Base-by-base conservation (phyloP, 306 rosid species). In the Chamaecrista fasciculata region DNA sequence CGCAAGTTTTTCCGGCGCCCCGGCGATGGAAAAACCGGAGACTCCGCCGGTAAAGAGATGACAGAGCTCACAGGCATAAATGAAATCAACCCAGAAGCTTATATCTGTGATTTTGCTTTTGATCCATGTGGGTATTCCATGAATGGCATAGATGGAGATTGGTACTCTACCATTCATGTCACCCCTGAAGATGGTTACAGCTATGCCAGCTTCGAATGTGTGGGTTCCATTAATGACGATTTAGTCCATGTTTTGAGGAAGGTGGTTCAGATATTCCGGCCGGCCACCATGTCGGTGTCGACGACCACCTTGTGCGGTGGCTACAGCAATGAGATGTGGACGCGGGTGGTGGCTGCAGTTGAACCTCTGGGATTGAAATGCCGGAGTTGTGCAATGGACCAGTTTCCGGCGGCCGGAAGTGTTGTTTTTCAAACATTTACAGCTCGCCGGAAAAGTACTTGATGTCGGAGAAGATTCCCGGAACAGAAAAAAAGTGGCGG, bases 101-200 rank as follows among this genome's bases (percentile, higher is more conserved):
- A 86, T 11, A 59, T 91, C 18, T 88, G 97, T 66, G 97, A 91
- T 47, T 91, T 77, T 40, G 89, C 89, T 0, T 91, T 91, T 73
- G 89, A 88, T 24, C 97, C 97, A 0, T 91, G 97, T 24, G 97
- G 97, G 0, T 91, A 91, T 77, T 91, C 97, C 21, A 91, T 91
- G 97, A 91, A 91, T 56, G 85, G 92, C 2, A 69, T 91, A 48
- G 86, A 86, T 6, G 85, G 84, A 1, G 87, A 83, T 39, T 84
- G 89, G 73, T 89, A 91, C 75, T 91, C 97, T 16, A 91, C 97
- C 8, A 88, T 91, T 67, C 97, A 91, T 56, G 96, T 91, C 0
- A 91, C 97, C 0, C 97, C 97, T 0, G 97, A 91, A 40, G 96
- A 91, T 18, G 97, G 97, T 37, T 91, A 55, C 72, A 91, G 97